Percentiles rank a stretch among this genome's conserved stretches.
Conservation (phyloP, 2,329 filamentous ascomycete species). For the Dothiorella sarmentorum region DNA sequence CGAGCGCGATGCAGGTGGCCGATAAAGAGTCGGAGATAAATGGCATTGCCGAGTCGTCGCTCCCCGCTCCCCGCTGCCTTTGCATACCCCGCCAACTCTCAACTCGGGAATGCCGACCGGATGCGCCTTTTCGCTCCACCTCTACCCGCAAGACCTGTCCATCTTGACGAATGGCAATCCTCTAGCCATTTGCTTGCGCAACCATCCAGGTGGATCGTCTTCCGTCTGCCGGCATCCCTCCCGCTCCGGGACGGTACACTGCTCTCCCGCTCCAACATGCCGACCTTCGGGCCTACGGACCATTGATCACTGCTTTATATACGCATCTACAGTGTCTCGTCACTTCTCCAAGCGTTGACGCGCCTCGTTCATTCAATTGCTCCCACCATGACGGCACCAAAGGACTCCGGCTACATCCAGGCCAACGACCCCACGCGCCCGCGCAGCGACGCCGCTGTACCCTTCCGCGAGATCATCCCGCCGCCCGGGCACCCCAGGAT, state of each 20-base stretch:
- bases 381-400: constrained; percentile 31
- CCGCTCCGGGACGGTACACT: neutral
- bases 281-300: neutral
- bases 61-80: constrained; percentile 1
- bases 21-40: neutral
- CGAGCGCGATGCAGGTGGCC: neutral
- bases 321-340: no score
- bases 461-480: constrained; percentile 20
- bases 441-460: constrained; percentile 17
- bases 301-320: neutral
- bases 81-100: constrained; percentile 1
- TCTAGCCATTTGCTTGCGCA: neutral
- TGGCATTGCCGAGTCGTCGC: neutral
- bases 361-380: neutral
- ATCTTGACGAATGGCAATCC: neutral
- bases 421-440: constrained; percentile 15
- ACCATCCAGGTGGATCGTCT: neutral
- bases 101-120: constrained; percentile 2
- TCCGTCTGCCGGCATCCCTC: neutral
- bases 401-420: constrained; percentile 17
- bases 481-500: constrained; percentile 15
- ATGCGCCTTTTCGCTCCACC: neutral
- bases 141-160: neutral
- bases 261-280: constrained; percentile 9
- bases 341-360: no score